Base-by-base conservation (phyloP, 192 early-diverging fungal genomes). In the Rhizophagus clarus region DNA sequence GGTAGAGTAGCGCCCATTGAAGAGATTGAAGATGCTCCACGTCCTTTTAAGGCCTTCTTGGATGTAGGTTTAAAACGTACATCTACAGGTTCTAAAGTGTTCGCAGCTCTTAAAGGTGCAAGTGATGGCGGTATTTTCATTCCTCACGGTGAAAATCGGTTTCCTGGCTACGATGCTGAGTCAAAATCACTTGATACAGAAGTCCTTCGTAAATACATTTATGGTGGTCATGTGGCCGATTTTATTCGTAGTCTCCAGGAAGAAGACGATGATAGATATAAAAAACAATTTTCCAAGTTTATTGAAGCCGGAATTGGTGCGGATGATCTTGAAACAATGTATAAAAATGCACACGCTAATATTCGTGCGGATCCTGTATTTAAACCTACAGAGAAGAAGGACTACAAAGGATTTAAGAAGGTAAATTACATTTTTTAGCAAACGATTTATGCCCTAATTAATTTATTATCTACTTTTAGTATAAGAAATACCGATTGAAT, bases 221-320 rank as follows among this genome's bases (percentile, higher is more conserved):
- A 94, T 86, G 98, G 98, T 86, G 92, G 94, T 83, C 98, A 98
- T 90, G 95, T 99, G 77, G 90, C 95, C 80, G 96, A 98, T 83
- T 99, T 97, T 93, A 99, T 99, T 96, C 94, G 93, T 83, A 90
- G 92, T 89, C 95, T 99, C 81, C 91, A 96, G 88, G 97, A 98
- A 87, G 98, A 99, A 89, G 98, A 99, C 85, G 96, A 97, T 90
- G 98, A 99, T 85, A 90, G 91, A 76, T 98, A 94, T 92, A 97
- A 96, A 90, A 88, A 92, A 81, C 96, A 98, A 87, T 99, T 99
- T 87, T 89, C 96, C 79, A 89, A 88, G 83, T 98, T 94, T 94
- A 90, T 99, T 83, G 95, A 91, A 88, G 89, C 91, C 74, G 97
- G 93, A 75, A 87, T 98, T 80, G 84, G 90, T 68, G 88, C 95